Evolutionary conservation across 768 basidiomycete genomes (phyloP).

Genomic region (Boletus sensibilis): DNA sequence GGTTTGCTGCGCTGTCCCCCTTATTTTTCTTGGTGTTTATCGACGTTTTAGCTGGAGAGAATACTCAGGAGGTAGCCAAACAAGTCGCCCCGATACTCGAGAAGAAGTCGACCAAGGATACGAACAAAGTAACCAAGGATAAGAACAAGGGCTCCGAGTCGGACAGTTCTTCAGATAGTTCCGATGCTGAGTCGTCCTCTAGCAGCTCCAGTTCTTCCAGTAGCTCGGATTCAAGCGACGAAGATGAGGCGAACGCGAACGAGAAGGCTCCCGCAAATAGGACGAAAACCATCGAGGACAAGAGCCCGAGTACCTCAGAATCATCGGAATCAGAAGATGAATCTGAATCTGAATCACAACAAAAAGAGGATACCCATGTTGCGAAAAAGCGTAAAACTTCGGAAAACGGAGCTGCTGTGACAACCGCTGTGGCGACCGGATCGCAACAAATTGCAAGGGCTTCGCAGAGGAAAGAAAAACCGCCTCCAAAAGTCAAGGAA

Average conservation of each 20-base stretch:
- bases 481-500: slow-evolving; percentile 45
- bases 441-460: not conserved
- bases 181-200: slow-evolving; percentile 19
- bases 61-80: not conserved
- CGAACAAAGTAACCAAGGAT: not conserved
- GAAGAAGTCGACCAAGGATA: not conserved
- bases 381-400: slow-evolving; percentile 63
- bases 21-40: not conserved
- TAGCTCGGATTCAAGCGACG: slow-evolving; percentile 16
- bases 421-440: slow-evolving; percentile 40
- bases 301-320: slow-evolving; percentile 9
- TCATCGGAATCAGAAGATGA: slow-evolving; percentile 28
- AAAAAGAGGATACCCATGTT: slow-evolving; percentile 26
- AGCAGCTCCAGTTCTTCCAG: slow-evolving; percentile 10
- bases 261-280: not conserved
- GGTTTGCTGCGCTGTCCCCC: slow-evolving; percentile 12
- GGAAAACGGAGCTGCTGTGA: slow-evolving; percentile 48
- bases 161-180: slow-evolving; percentile 14
- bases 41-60: slow-evolving; percentile 15
- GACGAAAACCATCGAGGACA: not conserved
- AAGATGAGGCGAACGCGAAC: slow-evolving; percentile 7
- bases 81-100: not conserved
- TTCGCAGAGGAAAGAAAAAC: slow-evolving; percentile 15
- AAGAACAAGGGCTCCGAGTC: slow-evolving; percentile 5
- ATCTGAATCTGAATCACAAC: not conserved